These are phyloP conservation scores for Populus hybrid DNA, from an alignment of 441 rosid genomes.

Conservation along the genomic window DNA sequence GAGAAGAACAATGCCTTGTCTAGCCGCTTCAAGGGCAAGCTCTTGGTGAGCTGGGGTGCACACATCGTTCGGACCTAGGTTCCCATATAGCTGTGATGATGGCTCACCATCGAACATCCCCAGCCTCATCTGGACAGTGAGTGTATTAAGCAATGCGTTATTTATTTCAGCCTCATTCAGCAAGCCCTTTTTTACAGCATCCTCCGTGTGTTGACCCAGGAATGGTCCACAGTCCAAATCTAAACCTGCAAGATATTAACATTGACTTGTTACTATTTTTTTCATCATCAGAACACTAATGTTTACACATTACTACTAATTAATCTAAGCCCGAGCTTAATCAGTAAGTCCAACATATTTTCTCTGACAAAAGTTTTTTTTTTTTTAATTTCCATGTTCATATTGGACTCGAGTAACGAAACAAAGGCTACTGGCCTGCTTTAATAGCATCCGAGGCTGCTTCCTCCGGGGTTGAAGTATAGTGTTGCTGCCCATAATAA, in stretches of 20 bases:
- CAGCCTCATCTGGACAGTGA: slow-evolving; percentile 81
- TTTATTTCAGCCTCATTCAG: slow-evolving; percentile 56
- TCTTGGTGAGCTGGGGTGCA: slow-evolving; percentile 78
- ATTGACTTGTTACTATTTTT: neutral
- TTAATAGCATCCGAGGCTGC: slow-evolving; percentile 84
- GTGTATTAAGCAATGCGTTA: slow-evolving; percentile 52
- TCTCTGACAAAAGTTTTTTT: neutral
- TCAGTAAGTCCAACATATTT: neutral
- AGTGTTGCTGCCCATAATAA: slow-evolving; percentile 64
- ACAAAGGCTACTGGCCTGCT: slow-evolving; percentile 47
- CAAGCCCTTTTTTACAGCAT: slow-evolving; percentile 58
- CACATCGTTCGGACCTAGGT: slow-evolving; percentile 60
- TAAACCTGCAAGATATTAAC: slow-evolving; percentile 47
- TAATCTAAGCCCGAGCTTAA: neutral
- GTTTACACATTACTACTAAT: neutral
- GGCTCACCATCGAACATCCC: slow-evolving; percentile 89
- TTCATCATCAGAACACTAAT: neutral
- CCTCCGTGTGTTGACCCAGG: slow-evolving; percentile 62
- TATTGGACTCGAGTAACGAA: neutral
- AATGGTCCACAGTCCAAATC: slow-evolving; percentile 86
- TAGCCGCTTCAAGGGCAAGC: slow-evolving; percentile 87
- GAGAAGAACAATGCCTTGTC: slow-evolving; percentile 88
- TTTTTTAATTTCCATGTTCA: neutral
- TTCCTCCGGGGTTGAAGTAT: slow-evolving; percentile 76
- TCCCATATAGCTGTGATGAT: slow-evolving; percentile 53